Base-by-base conservation (phyloP, 768 basidiomycete genomes). In the Leccinum pellstonianum region DNA sequence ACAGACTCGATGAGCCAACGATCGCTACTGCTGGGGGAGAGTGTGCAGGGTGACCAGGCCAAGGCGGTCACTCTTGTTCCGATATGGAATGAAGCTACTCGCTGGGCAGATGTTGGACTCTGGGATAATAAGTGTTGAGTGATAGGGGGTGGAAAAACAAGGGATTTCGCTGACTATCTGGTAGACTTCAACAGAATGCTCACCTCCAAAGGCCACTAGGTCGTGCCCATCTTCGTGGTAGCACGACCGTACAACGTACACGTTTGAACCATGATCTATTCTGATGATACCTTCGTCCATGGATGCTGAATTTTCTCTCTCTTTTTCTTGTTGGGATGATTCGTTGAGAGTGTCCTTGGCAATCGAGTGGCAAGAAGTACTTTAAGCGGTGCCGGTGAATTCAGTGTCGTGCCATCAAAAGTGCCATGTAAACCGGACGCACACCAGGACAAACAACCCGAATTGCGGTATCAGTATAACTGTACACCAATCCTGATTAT, bases 1-100 rank as follows among this genome's bases (percentile, higher is more conserved):
- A 64, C 84, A 61, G 63, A 92, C 91, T 93, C 87, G 33, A 92
- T 76, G 54, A 80, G 69, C 91, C 91, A 93, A 38, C 81, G 75
- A 57, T 87, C 85, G 55, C 80, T 80, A 19, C 75, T 74, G 14
- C 84, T 81, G 3, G 91, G 88, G 5, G 91, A 93, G 6, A 84
- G 75, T 7, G 88, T 78, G 12, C 79, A 76, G 43, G 89, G 80
- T 3, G 91, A 93, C 87, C 90, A 93, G 3, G 91, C 89, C 14
- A 93, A 71, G 5, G 92, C 83, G 3, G 88, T 91, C 47, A 90
- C 79, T 53, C 84, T 80, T 10, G 80, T 78, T 19, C 91, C 91
- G 47, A 93, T 74, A 73, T 90, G 82, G 66, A 93, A 93, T 19
- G 84, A 84, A 48, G 90, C 90, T 65, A 93, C 65, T 37, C 75